A percentile compares a stretch with the other conserved stretches of the same genome.
phyloP scores from a whole-genome alignment of 202 grass and related monocot genomes.

The Carex sylvatica region DNA sequence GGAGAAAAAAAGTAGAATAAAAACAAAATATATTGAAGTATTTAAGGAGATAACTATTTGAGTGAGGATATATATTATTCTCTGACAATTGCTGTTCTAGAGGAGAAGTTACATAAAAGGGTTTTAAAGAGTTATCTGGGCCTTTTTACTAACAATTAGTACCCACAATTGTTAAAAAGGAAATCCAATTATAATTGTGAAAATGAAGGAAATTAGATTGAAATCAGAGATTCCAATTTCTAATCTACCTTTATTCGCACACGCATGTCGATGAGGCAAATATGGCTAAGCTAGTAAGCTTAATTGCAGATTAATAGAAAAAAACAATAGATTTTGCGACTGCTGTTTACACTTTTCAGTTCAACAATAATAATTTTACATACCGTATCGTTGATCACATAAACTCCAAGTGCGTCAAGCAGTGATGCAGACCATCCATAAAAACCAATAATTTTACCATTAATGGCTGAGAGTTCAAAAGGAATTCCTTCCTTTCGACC shows the following conservation, averaged over 20 bases:
- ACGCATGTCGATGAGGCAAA: background rate
- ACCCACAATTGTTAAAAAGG: no score
- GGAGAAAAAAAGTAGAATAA: background rate
- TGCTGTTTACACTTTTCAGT: background rate
- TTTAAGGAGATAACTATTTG: background rate
- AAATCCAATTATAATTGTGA: background rate
- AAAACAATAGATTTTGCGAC: background rate
- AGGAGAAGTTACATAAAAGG: no score
- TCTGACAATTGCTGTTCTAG: background rate
- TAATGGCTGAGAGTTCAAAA: constrained; percentile 33
- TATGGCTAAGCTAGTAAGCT: background rate
- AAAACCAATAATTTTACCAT: constrained; percentile 41
- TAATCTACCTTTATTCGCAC: no score
- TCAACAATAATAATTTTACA: background rate
- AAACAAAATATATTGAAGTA: background rate
- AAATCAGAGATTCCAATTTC: background rate
- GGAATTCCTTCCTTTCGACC: constrained; percentile 24
- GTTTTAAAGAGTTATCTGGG: background rate
- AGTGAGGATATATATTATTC: background rate
- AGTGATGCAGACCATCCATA: constrained; percentile 32
- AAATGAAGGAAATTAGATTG: background rate
- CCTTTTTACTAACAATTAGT: no score
- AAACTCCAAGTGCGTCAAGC: constrained; percentile 42
- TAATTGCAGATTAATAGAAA: background rate
- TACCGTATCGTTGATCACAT: constrained; percentile 22